Conservation (phyloP, 352 stramenopile species). For the Pythium biforme region DNA sequence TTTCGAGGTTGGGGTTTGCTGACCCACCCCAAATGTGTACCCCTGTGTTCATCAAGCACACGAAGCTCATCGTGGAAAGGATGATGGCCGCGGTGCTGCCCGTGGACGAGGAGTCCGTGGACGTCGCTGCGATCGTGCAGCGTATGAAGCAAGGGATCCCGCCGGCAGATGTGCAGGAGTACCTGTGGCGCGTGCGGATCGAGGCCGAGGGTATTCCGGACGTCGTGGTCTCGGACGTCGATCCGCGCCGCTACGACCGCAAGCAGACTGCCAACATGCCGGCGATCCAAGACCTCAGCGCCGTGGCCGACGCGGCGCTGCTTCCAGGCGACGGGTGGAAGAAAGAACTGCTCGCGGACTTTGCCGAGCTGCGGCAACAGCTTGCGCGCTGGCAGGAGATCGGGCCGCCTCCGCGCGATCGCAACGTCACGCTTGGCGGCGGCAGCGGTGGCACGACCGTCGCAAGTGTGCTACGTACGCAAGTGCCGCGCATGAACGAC, state of each 20-base stretch:
- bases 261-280: constrained; percentile 78
- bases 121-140: constrained; percentile 55
- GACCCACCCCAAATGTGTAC: constrained; percentile 8
- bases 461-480: constrained; percentile 38
- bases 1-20: constrained; percentile 9
- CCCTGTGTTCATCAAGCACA: too few relatives aligned
- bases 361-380: constrained; percentile 74
- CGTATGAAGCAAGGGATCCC: constrained; percentile 67
- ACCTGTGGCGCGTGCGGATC: constrained; percentile 80
- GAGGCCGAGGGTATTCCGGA: constrained; percentile 78
- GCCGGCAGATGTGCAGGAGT: constrained; percentile 77
- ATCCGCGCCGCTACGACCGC: constrained; percentile 59
- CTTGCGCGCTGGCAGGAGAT: constrained; percentile 72
- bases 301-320: constrained; percentile 26
- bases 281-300: constrained; percentile 45
- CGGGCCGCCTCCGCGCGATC: constrained; percentile 35
- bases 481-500: constrained; percentile 79
- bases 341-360: constrained; percentile 63
- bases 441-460: constrained; percentile 1
- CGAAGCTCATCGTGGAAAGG: too few relatives aligned
- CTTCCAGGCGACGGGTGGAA: constrained; percentile 51
- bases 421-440: not conserved
- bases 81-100: constrained; percentile 77
- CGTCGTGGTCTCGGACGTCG: constrained; percentile 68
- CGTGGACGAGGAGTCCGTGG: constrained; percentile 53